These are phyloP conservation scores for Erucastrum elatum DNA, from an alignment of 345 rosid species.

Conservation along the genomic window DNA sequence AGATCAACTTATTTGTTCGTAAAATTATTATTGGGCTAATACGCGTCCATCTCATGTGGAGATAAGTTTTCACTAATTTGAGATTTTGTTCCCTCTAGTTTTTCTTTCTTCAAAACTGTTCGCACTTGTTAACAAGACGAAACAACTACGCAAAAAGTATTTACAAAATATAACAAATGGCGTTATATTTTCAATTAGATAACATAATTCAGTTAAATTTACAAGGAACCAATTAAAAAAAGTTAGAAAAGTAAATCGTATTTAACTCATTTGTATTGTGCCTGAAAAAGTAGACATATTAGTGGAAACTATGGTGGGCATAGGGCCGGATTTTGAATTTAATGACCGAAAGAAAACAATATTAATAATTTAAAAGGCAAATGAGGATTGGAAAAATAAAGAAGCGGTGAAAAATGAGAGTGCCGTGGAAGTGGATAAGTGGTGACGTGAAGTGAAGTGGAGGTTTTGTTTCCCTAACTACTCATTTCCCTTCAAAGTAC, in stretches of 20 bases:
- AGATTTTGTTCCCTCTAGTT: neutral
- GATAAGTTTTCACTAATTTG: neutral
- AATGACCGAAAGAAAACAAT: constrained; percentile 3
- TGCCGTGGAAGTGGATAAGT: constrained; percentile 41
- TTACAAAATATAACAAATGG: neutral
- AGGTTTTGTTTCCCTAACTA: constrained; percentile 7
- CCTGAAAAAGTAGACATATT: neutral
- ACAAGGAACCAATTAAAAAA: neutral
- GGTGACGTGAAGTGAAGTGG: constrained; percentile 26
- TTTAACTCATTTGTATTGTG: neutral
- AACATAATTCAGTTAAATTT: neutral
- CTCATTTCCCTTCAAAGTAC: constrained; percentile 32
- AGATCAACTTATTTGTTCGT: neutral
- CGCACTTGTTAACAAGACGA: neutral
- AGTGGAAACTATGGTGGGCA: constrained; percentile 26
- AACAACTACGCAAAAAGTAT: neutral
- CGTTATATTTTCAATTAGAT: neutral
- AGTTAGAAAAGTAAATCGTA: neutral
- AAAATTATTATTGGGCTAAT: neutral
- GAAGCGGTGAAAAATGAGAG: constrained; percentile 33
- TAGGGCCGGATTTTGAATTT: constrained; percentile 25
- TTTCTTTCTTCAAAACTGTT: neutral
- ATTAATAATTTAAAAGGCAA: neutral
- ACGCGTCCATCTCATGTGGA: neutral
- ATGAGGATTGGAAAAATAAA: constrained; percentile 3